These are phyloP conservation scores for Skeletonema menzelii DNA, from an alignment of 108 stramenopile species.

Conservation along the genomic window DNA sequence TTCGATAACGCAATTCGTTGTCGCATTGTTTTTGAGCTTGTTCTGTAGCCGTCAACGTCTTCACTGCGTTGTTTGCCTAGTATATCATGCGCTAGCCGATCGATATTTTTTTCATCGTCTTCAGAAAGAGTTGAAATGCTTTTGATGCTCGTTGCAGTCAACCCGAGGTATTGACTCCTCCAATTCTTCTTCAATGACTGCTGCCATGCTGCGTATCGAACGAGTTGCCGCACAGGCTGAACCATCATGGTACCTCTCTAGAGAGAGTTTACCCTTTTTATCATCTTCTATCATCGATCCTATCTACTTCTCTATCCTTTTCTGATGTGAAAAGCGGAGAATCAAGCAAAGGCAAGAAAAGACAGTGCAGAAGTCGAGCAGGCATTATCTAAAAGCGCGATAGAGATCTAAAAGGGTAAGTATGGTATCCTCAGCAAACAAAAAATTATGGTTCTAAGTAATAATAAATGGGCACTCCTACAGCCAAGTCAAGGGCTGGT, in stretches of 20 bases:
- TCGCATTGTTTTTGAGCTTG: constrained; percentile 4
- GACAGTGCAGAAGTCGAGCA: too few species aligned
- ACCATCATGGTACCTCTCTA: neutral
- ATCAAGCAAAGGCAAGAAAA: too few species aligned
- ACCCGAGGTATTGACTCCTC: neutral
- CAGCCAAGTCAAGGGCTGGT: neutral
- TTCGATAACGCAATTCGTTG: constrained; percentile 66
- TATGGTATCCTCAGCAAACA: too few species aligned
- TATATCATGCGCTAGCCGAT: constrained; percentile 27
- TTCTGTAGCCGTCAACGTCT: neutral
- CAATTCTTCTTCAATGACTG: neutral
- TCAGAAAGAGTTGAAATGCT: constrained; percentile 21
- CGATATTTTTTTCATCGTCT: constrained; percentile 16
- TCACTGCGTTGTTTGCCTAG: neutral
- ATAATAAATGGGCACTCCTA: neutral
- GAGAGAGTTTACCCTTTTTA: too few species aligned
- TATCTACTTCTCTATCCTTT: too few species aligned
- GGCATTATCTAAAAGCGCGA: too few species aligned
- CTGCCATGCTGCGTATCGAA: neutral
- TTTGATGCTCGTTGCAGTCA: neutral
- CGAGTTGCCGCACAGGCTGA: neutral
- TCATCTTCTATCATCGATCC: too few species aligned
- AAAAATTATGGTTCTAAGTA: too few species aligned
- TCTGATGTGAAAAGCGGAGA: too few species aligned
- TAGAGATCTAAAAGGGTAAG: too few species aligned